phyloP scores from a whole-genome alignment of 441 rosid genomes.

The Adansonia rubrostipa region DNA sequence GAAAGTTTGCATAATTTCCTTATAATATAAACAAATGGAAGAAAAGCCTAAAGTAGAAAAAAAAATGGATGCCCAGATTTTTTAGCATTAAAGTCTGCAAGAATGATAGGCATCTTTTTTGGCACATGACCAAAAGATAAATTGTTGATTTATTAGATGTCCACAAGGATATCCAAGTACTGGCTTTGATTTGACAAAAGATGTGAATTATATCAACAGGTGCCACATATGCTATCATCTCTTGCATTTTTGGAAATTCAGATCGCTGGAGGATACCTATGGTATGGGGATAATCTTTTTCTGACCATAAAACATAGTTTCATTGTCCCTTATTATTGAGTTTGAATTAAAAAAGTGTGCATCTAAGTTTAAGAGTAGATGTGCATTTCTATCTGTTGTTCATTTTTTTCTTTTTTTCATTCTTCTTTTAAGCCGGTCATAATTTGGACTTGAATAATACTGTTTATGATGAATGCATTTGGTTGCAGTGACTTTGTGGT shows the following conservation, averaged over 20 bases:
- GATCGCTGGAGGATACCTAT: constrained; percentile 86
- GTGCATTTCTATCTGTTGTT: neutral
- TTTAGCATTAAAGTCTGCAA: constrained; percentile 85
- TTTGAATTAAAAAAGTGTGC: neutral
- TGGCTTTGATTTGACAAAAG: constrained; percentile 22
- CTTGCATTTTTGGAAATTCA: constrained; percentile 98
- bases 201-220: constrained; percentile 81
- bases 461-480: neutral
- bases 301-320: neutral
- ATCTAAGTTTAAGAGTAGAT: neutral
- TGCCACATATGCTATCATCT: constrained; percentile 91
- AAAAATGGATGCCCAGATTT: constrained; percentile 83
- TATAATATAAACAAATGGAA: constrained; percentile 72
- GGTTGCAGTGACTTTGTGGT: neutral
- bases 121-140: constrained; percentile 53
- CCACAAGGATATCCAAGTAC: too few relatives aligned
- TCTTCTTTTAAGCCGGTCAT: too few relatives aligned
- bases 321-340: neutral
- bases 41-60: constrained; percentile 60
- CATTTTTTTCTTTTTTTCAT: neutral
- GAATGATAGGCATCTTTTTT: constrained; percentile 78
- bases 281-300: constrained; percentile 47
- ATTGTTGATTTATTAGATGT: too few relatives aligned
- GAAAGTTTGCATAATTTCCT: constrained; percentile 79
- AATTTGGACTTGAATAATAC: neutral